phyloP scores from a whole-genome alignment of 2,329 filamentous ascomycete genomes.

The Coleophoma crateriformis region DNA sequence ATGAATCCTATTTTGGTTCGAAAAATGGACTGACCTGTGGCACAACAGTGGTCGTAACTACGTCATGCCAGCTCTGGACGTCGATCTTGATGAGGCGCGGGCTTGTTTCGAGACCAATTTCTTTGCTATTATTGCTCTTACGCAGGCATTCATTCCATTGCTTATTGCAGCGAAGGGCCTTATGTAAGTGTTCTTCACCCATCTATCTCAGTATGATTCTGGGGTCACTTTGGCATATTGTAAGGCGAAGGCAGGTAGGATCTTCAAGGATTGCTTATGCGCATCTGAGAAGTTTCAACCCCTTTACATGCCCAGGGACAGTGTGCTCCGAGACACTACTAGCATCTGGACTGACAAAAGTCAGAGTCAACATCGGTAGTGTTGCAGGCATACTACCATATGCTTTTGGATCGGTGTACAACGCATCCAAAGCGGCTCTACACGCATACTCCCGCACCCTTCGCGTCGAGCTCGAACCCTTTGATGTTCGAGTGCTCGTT shows the following conservation, averaged over 20 bases:
- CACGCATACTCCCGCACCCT: conserved; percentile 2
- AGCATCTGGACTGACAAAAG: too few species aligned
- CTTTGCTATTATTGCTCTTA: conserved; percentile 6
- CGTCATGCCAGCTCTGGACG: not conserved
- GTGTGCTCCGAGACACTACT: too few species aligned
- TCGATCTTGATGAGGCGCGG: not conserved
- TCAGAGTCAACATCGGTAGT: conserved; percentile 33
- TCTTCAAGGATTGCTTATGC: too few species aligned
- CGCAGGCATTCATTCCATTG: conserved; percentile 19
- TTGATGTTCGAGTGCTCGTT: conserved; percentile 3
- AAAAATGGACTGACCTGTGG: not conserved
- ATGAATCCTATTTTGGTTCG: too few species aligned
- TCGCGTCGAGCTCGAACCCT: conserved; percentile 8
- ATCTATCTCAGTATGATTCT: too few species aligned
- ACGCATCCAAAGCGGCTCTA: conserved; percentile 9
- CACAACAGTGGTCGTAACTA: not conserved
- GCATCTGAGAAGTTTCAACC: too few species aligned
- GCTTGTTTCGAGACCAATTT: conserved; percentile 1
- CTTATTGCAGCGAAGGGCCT: conserved; percentile 24
- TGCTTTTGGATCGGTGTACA: conserved; percentile 52
- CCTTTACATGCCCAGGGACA: too few species aligned
- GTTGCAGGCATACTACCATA: conserved; percentile 7
- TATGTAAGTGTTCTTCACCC: conserved; percentile 14
- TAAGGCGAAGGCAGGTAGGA: too few species aligned
- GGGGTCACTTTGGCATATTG: too few species aligned